Conservation (phyloP, 345 rosid genomes). For the Geranium brycei region DNA sequence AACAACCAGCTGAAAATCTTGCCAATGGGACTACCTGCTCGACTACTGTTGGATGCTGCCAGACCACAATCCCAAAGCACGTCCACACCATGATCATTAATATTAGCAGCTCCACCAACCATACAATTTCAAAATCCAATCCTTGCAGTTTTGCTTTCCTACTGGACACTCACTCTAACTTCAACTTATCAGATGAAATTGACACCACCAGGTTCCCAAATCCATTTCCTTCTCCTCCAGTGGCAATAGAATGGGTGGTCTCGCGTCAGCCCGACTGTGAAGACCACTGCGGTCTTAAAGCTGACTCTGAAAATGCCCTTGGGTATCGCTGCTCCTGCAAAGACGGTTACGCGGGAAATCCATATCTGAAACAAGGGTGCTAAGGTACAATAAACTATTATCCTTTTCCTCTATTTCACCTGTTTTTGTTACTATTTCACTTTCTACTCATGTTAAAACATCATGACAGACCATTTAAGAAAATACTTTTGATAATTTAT, state of each 20-base stretch:
- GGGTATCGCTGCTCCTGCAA: not conserved
- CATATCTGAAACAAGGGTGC: not conserved
- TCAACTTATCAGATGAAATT: not conserved
- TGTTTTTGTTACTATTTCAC: no score
- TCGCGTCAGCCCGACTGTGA: not conserved
- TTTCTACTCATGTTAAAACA: no score
- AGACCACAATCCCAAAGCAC: slow-evolving; percentile 9
- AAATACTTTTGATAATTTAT: no score
- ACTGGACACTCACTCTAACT: not conserved
- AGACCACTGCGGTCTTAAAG: not conserved
- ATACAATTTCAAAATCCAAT: not conserved
- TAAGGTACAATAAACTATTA: not conserved
- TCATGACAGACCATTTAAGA: no score
- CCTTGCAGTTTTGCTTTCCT: slow-evolving; percentile 12
- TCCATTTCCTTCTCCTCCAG: not conserved
- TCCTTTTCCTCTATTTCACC: no score
- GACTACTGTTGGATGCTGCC: slow-evolving; percentile 19
- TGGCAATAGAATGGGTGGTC: not conserved
- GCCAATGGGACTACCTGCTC: slow-evolving; percentile 7
- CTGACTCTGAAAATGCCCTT: not conserved
- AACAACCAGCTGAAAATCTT: not conserved
- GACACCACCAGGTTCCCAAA: no score
- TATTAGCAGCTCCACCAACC: not conserved
- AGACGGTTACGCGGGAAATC: not conserved
- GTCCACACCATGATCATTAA: not conserved